These are phyloP conservation scores for Brachypodium distachyon DNA, from an alignment of 202 grass and related monocot species.

Conservation along the genomic window DNA sequence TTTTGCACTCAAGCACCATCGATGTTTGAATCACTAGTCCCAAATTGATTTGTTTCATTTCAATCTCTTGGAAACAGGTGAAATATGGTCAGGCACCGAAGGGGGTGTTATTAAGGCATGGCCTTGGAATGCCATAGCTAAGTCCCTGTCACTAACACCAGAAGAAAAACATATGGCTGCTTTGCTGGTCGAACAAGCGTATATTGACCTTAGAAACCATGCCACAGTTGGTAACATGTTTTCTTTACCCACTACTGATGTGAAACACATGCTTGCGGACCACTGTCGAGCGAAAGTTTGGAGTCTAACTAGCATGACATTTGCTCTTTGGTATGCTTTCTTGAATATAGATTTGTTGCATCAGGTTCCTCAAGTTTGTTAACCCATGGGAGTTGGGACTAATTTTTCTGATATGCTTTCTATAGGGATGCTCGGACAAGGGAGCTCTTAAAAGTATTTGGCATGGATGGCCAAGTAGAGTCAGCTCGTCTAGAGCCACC, in stretches of 20 bases:
- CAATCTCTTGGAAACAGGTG: constrained; percentile 66
- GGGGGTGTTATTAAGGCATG: constrained; percentile 77
- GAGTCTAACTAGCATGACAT: constrained; percentile 59
- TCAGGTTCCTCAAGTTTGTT: not conserved
- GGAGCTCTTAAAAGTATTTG: constrained; percentile 86
- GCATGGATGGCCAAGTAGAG: constrained; percentile 69
- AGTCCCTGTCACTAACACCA: constrained; percentile 48
- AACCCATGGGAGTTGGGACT: not conserved
- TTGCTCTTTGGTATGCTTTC: constrained; percentile 76
- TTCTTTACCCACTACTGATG: constrained; percentile 62
- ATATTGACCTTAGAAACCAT: constrained; percentile 67
- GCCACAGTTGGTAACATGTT: constrained; percentile 53
- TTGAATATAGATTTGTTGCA: not conserved
- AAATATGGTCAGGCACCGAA: constrained; percentile 97
- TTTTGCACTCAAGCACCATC: not conserved
- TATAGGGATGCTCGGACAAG: constrained; percentile 82
- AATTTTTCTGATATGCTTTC: constrained; percentile 13
- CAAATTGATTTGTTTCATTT: constrained; percentile 25
- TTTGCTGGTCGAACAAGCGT: constrained; percentile 61
- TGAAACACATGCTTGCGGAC: constrained; percentile 69
- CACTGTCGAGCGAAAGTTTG: constrained; percentile 69
- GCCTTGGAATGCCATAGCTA: constrained; percentile 80
- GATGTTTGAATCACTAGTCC: not conserved
- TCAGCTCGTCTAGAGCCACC: constrained; percentile 41
- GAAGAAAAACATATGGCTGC: constrained; percentile 69